phyloP scores from a whole-genome alignment of 371 early-diverging fungal genomes.

The Chytridium lagenaria region DNA sequence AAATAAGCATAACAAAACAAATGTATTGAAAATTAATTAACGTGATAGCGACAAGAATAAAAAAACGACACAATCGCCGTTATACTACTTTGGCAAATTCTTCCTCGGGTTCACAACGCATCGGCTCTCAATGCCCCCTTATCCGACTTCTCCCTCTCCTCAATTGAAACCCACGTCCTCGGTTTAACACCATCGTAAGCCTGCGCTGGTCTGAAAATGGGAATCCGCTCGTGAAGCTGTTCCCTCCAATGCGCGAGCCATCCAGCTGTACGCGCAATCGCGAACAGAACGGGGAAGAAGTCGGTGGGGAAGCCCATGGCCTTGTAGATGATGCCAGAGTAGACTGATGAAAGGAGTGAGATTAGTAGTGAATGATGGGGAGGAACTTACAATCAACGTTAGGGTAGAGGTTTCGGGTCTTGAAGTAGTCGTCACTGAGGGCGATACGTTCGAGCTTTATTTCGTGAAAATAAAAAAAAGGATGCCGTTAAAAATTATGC shows the following conservation, averaged over 20 bases:
- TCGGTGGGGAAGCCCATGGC: conserved; percentile 77
- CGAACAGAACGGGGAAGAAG: conserved; percentile 71
- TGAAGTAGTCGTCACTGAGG: conserved; percentile 67
- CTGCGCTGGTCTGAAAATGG: conserved; percentile 66
- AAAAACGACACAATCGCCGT: too few relatives aligned
- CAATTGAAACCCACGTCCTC: conserved; percentile 38
- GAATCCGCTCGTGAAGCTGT: conserved; percentile 45
- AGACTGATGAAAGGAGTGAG: too few relatives aligned
- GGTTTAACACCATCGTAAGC: conserved; percentile 42
- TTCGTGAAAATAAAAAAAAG: too few relatives aligned
- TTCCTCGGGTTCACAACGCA: conserved; percentile 4
- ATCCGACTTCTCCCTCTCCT: conserved; percentile 21
- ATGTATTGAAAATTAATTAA: too few relatives aligned
- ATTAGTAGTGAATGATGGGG: too few relatives aligned
- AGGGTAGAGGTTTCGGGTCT: conserved; percentile 69
- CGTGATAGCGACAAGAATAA: too few relatives aligned
- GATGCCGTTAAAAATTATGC: too few relatives aligned
- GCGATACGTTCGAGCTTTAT: conserved; percentile 65
- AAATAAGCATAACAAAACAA: too few relatives aligned
- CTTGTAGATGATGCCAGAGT: conserved; percentile 53
- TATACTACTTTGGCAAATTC: too few relatives aligned
- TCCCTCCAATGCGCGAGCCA: conserved; percentile 61
- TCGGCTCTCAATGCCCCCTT: conserved; percentile 1
- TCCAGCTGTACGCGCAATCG: conserved; percentile 57
- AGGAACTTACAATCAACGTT: conserved; percentile 66